A percentile compares a stretch with the other conserved stretches of the same genome.
Conservation (phyloP, 2,329 filamentous ascomycete genomes). For the Claviceps purpurea region DNA sequence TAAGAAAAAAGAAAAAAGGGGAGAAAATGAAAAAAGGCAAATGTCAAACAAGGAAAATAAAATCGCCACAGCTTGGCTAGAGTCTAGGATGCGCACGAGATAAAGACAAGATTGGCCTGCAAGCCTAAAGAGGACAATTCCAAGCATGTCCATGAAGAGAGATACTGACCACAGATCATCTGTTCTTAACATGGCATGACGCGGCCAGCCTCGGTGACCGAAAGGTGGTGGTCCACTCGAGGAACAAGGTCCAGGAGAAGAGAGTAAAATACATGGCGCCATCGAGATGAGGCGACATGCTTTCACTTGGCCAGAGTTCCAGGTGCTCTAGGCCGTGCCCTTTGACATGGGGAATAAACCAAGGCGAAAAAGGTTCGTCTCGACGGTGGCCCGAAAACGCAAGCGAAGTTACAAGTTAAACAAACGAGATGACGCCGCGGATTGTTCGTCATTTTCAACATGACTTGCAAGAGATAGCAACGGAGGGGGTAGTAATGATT, state of each 20-base stretch:
- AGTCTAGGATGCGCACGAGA: conserved; percentile 23
- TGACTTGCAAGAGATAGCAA: neutral
- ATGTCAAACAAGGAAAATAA: conserved; percentile 9
- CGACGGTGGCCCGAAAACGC: neutral
- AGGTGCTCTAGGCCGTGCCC: neutral
- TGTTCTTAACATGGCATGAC: conserved; percentile 9
- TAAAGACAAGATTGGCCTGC: conserved; percentile 10
- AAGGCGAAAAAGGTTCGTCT: neutral
- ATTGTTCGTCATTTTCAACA: neutral
- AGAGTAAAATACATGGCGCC: neutral
- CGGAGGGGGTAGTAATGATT: neutral
- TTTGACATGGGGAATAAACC: neutral
- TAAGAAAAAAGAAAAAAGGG: conserved; percentile 12
- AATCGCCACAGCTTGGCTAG: conserved; percentile 16
- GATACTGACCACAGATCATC: conserved; percentile 15
- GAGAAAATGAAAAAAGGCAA: conserved; percentile 4
- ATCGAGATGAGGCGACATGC: neutral
- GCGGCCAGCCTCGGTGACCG: neutral
- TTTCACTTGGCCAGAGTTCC: neutral
- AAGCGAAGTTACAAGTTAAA: neutral
- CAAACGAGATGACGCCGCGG: neutral
- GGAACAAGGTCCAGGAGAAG: neutral
- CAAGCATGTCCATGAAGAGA: conserved; percentile 19
- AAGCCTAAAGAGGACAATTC: conserved; percentile 15
- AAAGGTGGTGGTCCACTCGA: neutral